Evolutionary conservation across 768 basidiomycete species (phyloP).

Genomic region (Calocybe indica): DNA sequence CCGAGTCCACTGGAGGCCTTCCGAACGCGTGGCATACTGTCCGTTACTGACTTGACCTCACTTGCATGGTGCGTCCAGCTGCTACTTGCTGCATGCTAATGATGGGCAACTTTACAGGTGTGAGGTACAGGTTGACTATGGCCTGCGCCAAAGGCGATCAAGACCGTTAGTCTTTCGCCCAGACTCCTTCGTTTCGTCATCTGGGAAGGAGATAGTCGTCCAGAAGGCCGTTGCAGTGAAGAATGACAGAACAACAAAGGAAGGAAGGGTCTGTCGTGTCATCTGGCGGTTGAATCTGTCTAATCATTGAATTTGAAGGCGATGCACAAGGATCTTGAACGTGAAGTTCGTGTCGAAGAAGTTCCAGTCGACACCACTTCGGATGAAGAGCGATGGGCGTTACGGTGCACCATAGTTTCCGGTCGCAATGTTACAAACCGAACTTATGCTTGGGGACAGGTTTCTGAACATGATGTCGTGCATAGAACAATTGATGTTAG

Average conservation of each 20-base stretch:
- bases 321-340: conserved; percentile 74
- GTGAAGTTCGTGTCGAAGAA: conserved; percentile 58
- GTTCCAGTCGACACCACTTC: conserved; percentile 43
- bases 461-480: conserved; percentile 69
- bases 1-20: conserved; percentile 36
- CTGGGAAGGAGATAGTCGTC: conserved; percentile 58
- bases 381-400: conserved; percentile 72
- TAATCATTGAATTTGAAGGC: conserved; percentile 30
- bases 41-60: conserved; percentile 58
- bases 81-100: neutral
- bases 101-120: conserved; percentile 48
- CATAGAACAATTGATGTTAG: conserved; percentile 42
- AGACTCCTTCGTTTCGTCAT: conserved; percentile 43
- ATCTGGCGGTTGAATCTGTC: neutral
- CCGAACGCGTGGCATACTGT: conserved; percentile 39
- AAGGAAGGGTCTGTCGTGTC: conserved; percentile 45
- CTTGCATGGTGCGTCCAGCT: conserved; percentile 48
- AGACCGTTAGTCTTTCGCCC: conserved; percentile 47
- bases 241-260: conserved; percentile 48
- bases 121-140: conserved; percentile 75
- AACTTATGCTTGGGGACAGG: conserved; percentile 28
- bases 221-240: conserved; percentile 40
- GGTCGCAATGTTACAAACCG: neutral
- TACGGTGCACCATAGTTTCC: conserved; percentile 43
- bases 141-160: conserved; percentile 52